Base-by-base conservation (phyloP, 768 basidiomycete genomes). In the Ramaria rubella region DNA sequence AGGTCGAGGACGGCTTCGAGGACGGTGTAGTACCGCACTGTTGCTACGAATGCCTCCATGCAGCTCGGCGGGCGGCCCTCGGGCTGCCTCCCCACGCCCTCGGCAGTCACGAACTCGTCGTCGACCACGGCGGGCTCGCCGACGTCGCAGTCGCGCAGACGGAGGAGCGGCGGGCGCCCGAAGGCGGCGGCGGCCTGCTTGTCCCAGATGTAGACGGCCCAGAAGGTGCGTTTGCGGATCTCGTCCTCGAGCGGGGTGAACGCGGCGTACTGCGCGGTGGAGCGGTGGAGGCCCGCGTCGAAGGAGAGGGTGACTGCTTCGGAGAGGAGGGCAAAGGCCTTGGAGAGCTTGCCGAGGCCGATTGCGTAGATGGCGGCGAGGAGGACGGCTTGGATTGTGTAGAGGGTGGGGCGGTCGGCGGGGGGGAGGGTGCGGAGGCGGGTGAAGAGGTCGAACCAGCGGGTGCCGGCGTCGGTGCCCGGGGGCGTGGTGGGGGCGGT, bases 201-300 rank as follows among this genome's bases (percentile, higher is more conserved):
- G 71, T 96, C 94, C 94, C 94, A 95, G 49, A 90, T 79, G 71
- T 95, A 96, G 26, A 94, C 90, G 58, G 90, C 90, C 92, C 93
- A 96, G 69, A 96, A 96, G 0, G 94, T 95, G 62, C 93, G 84
- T 70, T 94, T 95, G 57, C 94, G 81, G 27, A 93, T 83, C 68
- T 95, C 91, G 59, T 89, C 87, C 68, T 94, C 93, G 60, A 94
- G 86, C 8, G 87, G 80, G 70, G 93, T 86, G 68, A 96, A 95
- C 51, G 90, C 77, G 65, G 90, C 86, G 65, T 90, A 90, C 14
- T 82, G 84, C 61, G 93, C 90, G 0, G 88, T 85, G 38, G 84
- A 87, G 51, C 93, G 86, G 68, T 96, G 93, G 24, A 95, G 75
- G 1, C 93, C 93, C 5, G 87, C 87, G 67, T 96, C 93, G 61